Base-by-base conservation (phyloP, 768 basidiomycete species). In the Serendipita sp. region DNA sequence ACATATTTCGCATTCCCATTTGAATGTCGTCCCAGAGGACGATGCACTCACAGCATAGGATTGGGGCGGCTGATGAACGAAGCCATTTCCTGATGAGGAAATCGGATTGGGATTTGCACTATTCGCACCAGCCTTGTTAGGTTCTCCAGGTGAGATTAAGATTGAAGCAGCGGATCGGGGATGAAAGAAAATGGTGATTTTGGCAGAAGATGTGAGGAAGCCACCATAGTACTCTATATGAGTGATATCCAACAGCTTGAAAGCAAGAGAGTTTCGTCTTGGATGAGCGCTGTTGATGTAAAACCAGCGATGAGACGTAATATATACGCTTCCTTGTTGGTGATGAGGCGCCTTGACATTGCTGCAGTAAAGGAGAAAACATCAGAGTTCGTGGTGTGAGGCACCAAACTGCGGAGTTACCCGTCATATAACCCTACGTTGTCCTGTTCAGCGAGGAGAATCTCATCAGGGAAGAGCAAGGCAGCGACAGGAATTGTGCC, bases 171-270 rank as follows among this genome's bases (percentile, higher is more conserved):
- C 65, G 23, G 46, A 30, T 5, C 28, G n/a, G 52, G 32, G 52
- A 68, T 80, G 75, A 35, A 91, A 78, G 70, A 84, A 77, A 3
- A 94, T 75, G 0, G 95, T 94, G 65, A 95, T 80, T 74, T 99
- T 99, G 1, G 95, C 70, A 0, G 88, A 91, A 2, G 89, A 92
- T 63, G 82, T 88, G 78, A 97, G 88, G 62, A 97, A 82, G 1
- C 95, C 92, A 2, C 85, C 85, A 71, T 95, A 97, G 73, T 87
- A 81, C 64, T 96, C 91, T 1, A 93, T 95, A 70, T 85, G 86
- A 0, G 75, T 74, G 56, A 97, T 78, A 68, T 75, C 76, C 0
- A 78, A 74, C 16, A 97, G 80, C 68, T 84, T 80, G 66, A 95
- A 71, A 11, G 79, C 76, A 70, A 92, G 85, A 0, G 91, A 93